phyloP scores from a whole-genome alignment of 768 basidiomycete species.

The Amyloporia xantha region DNA sequence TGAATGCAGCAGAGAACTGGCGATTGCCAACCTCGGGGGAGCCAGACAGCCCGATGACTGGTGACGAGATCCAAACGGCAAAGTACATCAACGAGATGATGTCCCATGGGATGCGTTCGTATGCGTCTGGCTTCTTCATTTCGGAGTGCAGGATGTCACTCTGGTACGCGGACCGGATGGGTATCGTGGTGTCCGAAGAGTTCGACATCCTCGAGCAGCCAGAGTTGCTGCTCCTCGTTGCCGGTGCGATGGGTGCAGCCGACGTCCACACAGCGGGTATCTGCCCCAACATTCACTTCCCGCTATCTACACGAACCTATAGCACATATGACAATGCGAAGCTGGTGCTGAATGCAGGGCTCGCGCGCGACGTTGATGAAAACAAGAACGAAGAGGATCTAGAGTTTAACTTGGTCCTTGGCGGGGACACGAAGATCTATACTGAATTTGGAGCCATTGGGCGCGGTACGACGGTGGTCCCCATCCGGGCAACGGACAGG shows the following conservation, averaged over 20 bases:
- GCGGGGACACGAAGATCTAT: neutral
- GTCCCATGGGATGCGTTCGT: too few species aligned
- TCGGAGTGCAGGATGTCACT: too few species aligned
- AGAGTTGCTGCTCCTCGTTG: neutral
- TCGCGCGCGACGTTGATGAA: neutral
- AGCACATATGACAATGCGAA: neutral
- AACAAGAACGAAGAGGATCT: neutral
- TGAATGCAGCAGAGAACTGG: too few species aligned
- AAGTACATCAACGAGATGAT: too few species aligned
- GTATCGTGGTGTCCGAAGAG: neutral
- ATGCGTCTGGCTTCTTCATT: too few species aligned
- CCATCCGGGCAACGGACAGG: neutral
- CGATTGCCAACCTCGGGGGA: too few species aligned
- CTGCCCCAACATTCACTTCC: neutral
- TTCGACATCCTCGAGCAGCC: slow-evolving; percentile 1
- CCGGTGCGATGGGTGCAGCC: neutral
- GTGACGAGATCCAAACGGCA: too few species aligned
- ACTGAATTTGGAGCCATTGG: slow-evolving; percentile 2
- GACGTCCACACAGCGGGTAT: neutral
- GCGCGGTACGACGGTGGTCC: slow-evolving; percentile 2
- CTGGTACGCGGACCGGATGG: slow-evolving; percentile 8
- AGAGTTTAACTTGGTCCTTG: neutral
- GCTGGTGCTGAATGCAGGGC: neutral
- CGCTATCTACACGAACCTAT: neutral
- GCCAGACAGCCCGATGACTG: too few species aligned